Evolutionary conservation across 2,329 filamentous ascomycete genomes (phyloP).

Genomic region (Nemania abortiva): DNA sequence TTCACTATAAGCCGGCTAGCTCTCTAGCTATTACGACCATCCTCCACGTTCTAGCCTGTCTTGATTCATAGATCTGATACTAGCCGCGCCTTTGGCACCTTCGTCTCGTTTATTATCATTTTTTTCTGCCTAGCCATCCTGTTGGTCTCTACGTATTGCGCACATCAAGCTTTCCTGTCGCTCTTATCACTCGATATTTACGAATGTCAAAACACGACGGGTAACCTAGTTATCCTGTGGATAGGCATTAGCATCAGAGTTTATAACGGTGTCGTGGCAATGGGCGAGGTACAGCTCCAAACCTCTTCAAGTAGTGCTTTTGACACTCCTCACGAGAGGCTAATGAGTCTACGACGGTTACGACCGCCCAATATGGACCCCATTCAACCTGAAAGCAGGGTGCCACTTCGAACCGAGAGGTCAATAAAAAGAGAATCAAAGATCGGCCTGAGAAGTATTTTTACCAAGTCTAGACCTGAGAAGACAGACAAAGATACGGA

Average conservation of each 20-base stretch:
- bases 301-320: conserved; percentile 46
- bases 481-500: conserved; percentile 50
- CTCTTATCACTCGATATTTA: background rate
- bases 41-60: conserved; percentile 4
- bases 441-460: conserved; percentile 64
- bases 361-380: conserved; percentile 56
- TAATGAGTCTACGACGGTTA: conserved; percentile 52
- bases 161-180: conserved; percentile 3
- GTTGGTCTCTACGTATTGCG: background rate
- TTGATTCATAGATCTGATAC: conserved; percentile 2
- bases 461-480: conserved; percentile 59
- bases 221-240: background rate
- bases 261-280: conserved; percentile 15
- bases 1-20: conserved; percentile 1
- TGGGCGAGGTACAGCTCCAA: conserved; percentile 28
- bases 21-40: conserved; percentile 25
- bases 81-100: background rate
- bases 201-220: background rate
- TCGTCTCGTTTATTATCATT: background rate
- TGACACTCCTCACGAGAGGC: conserved; percentile 50
- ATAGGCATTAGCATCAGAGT: conserved; percentile 16
- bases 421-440: conserved; percentile 63
- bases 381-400: conserved; percentile 53
- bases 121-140: background rate
- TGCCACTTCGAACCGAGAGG: conserved; percentile 60